Percentiles rank a stretch among this genome's conserved stretches.
Conservation (phyloP, 2,329 filamentous ascomycete species). For the Paramyrothecium sp. region DNA sequence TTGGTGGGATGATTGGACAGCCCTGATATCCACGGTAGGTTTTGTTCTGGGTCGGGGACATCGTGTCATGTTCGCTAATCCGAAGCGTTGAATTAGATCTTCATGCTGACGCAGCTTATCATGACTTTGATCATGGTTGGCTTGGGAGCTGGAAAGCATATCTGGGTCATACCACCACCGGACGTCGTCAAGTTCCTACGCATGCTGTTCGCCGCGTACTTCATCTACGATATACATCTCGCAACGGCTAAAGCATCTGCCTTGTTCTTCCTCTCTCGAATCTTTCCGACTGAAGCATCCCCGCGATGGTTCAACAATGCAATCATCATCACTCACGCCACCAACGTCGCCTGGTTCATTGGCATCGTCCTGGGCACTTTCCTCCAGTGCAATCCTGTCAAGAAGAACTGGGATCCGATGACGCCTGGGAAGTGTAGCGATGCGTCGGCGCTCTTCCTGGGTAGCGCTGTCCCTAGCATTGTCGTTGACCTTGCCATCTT, state of each 20-base stretch:
- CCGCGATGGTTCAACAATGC: constrained; percentile 1
- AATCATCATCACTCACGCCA: not conserved
- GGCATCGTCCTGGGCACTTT: constrained; percentile 1
- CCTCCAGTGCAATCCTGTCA: constrained; percentile 1
- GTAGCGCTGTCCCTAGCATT: not conserved
- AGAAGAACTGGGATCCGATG: constrained; percentile 3
- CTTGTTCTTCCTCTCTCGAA: constrained; percentile 1
- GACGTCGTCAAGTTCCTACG: not conserved
- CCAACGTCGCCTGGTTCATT: constrained; percentile 3
- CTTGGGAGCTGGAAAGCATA: not conserved
- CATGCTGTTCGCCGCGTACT: not conserved
- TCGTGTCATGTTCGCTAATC: no score
- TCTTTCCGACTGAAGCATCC: not conserved
- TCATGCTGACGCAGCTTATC: not conserved
- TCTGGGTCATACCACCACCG: not conserved
- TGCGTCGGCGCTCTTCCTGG: not conserved
- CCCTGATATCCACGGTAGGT: not conserved
- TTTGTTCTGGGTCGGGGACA: no score
- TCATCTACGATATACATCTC: not conserved
- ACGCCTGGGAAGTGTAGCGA: not conserved
- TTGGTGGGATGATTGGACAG: constrained; percentile 1
- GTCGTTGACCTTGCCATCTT: not conserved
- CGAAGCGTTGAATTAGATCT: no score
- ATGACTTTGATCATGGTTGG: not conserved
- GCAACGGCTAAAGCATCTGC: not conserved